Percentiles rank a stretch among this genome's conserved stretches.
Conservation (phyloP, 352 stramenopile species). For the Globisporangium heterothallicum region DNA sequence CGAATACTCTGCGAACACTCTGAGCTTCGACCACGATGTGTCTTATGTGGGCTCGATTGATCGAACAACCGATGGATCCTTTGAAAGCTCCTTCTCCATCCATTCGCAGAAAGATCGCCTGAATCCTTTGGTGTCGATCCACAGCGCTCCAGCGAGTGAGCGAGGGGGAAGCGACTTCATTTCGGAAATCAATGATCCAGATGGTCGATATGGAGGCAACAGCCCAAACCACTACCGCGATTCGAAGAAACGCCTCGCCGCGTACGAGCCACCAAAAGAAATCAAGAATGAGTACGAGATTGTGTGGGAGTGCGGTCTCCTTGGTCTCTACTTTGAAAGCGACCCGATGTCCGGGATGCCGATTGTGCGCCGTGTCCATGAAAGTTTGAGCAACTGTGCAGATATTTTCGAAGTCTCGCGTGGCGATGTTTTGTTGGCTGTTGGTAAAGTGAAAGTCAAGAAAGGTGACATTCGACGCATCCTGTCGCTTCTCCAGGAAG, state of each 20-base stretch:
- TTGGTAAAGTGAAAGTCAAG: constrained; percentile 70
- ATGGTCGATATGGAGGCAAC: constrained; percentile 34
- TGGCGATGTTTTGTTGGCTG: constrained; percentile 71
- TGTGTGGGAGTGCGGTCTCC: constrained; percentile 79
- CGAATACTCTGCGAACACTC: constrained; percentile 68
- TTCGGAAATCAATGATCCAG: constrained; percentile 40
- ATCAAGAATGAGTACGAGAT: constrained; percentile 84
- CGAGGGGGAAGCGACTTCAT: constrained; percentile 32
- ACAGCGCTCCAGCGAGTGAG: constrained; percentile 54
- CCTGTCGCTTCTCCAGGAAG: constrained; percentile 68
- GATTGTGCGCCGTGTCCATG: constrained; percentile 81
- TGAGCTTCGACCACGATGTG: constrained; percentile 75
- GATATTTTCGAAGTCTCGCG: constrained; percentile 83
- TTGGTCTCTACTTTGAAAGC: constrained; percentile 84
- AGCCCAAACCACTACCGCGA: constrained; percentile 39
- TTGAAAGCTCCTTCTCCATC: constrained; percentile 43
- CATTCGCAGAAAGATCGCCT: constrained; percentile 29
- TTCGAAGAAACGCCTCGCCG: constrained; percentile 53
- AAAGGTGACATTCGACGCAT: constrained; percentile 81
- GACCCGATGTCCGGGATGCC: constrained; percentile 76
- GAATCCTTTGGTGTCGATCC: constrained; percentile 49
- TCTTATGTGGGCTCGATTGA: constrained; percentile 72
- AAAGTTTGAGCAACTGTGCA: constrained; percentile 81
- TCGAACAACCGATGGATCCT: constrained; percentile 34
- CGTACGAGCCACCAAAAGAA: constrained; percentile 59